These are phyloP conservation scores for Trapa bicornis DNA, from an alignment of 345 rosid genomes.

Conservation along the genomic window DNA sequence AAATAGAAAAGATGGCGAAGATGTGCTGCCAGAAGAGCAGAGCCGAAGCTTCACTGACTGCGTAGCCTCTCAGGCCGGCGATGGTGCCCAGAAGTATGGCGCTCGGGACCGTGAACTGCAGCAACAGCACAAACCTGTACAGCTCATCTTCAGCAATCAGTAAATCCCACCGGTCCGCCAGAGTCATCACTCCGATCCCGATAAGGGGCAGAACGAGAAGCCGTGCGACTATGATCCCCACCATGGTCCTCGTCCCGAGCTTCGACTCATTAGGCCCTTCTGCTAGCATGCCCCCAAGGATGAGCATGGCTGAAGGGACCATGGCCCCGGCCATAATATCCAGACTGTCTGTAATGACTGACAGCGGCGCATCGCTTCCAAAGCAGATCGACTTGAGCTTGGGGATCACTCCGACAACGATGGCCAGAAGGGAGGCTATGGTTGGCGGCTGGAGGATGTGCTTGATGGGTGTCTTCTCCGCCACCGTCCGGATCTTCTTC, in stretches of 20 bases:
- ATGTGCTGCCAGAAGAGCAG: constrained; percentile 90
- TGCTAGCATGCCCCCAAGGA: no score
- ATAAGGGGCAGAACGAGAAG: constrained; percentile 28
- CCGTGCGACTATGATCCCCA: constrained; percentile 34
- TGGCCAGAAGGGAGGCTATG: constrained; percentile 72
- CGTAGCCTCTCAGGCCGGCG: constrained; percentile 77
- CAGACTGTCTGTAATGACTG: no score
- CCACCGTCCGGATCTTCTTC: constrained; percentile 67
- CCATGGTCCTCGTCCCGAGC: background rate
- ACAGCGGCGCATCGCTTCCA: no score
- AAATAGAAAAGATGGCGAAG: constrained; percentile 61
- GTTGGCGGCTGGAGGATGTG: constrained; percentile 94
- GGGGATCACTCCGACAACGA: constrained; percentile 59
- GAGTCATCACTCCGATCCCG: constrained; percentile 21
- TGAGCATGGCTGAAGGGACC: no score
- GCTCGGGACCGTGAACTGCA: constrained; percentile 35
- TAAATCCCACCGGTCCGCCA: constrained; percentile 22
- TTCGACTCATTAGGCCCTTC: no score
- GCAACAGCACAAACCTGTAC: constrained; percentile 29
- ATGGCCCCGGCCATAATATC: no score
- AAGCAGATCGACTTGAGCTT: constrained; percentile 31
- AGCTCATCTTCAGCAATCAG: constrained; percentile 17
- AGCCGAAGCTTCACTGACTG: constrained; percentile 74
- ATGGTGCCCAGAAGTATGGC: constrained; percentile 76
- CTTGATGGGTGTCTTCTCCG: constrained; percentile 69